Percentiles rank a stretch among this genome's conserved stretches.
Evolutionary conservation across 1,284 basidiomycete species (phyloP).

Genomic region (Naganishia albida): DNA sequence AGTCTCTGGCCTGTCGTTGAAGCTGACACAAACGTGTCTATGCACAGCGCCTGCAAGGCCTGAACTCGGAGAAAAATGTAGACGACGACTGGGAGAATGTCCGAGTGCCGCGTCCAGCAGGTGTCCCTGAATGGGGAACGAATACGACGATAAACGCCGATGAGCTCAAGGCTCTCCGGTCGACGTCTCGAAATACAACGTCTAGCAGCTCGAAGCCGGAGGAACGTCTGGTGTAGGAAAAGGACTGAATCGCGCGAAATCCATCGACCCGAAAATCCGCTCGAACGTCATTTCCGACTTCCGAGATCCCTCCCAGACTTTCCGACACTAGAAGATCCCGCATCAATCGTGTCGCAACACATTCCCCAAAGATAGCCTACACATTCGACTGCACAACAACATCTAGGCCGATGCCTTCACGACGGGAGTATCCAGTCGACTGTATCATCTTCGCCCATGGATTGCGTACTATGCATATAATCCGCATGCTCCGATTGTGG

Average conservation of each 20-base stretch:
- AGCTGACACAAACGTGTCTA: conserved; percentile 31
- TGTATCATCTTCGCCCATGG: no score
- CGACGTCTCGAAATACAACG: not conserved
- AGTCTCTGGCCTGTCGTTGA: no score
- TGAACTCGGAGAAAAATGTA: conserved; percentile 51
- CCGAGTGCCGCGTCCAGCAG: conserved; percentile 76
- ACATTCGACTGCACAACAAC: no score
- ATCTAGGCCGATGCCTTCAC: no score
- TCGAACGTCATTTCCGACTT: not conserved
- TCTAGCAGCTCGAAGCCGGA: not conserved
- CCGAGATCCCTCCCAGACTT: not conserved
- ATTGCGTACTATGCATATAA: no score
- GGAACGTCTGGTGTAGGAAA: conserved; percentile 18
- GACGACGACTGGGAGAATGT: conserved; percentile 84
- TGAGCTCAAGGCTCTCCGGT: conserved; percentile 13
- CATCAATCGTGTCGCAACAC: no score
- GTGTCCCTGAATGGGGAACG: conserved; percentile 84
- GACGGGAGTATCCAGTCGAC: no score
- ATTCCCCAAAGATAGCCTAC: no score
- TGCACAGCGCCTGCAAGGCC: conserved; percentile 65
- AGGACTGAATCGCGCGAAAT: not conserved
- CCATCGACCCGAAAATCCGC: not conserved
- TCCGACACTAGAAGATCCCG: not conserved
- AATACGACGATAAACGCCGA: conserved; percentile 27
- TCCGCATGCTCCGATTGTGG: no score